phyloP scores from a whole-genome alignment of 257 asterid genomes.

The Solanum ahanhuiri region DNA sequence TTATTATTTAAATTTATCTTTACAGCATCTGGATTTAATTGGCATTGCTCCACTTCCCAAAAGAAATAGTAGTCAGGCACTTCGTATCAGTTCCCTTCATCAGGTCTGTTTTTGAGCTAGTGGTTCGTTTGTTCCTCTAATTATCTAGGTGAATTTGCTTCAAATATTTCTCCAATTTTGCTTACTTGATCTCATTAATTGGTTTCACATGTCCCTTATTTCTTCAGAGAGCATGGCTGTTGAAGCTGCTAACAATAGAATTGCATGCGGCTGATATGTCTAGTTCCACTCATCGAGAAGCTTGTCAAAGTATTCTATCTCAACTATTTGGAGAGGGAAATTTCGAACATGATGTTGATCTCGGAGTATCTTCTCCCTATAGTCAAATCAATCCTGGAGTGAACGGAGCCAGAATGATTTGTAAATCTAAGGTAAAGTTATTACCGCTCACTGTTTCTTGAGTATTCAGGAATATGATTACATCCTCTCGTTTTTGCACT shows the following conservation, averaged over 20 bases:
- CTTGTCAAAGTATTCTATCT: conserved; percentile 64
- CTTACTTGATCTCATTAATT: neutral
- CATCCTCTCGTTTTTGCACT: neutral
- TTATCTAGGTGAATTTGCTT: neutral
- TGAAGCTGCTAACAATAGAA: conserved; percentile 86
- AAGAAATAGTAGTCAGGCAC: conserved; percentile 55
- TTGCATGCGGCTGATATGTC: conserved; percentile 65
- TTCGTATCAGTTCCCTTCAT: conserved; percentile 90
- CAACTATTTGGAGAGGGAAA: conserved; percentile 61
- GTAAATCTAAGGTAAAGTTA: conserved; percentile 59
- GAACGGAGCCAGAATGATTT: conserved; percentile 32
- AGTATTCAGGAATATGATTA: neutral
- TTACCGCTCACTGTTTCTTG: neutral
- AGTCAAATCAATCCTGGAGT: conserved; percentile 22
- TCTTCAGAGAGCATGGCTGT: conserved; percentile 87
- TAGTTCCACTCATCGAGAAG: conserved; percentile 60
- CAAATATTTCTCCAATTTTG: neutral
- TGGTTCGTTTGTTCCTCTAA: neutral
- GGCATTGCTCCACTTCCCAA: conserved; percentile 78
- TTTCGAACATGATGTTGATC: conserved; percentile 30
- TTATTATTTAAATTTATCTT: neutral
- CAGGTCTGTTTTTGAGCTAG: conserved; percentile 44
- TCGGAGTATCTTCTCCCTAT: conserved; percentile 19
- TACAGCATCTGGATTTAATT: conserved; percentile 69
- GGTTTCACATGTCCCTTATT: conserved; percentile 2